phyloP scores from a whole-genome alignment of 2,329 filamentous ascomycete species.

The Colletotrichum eleusines region DNA sequence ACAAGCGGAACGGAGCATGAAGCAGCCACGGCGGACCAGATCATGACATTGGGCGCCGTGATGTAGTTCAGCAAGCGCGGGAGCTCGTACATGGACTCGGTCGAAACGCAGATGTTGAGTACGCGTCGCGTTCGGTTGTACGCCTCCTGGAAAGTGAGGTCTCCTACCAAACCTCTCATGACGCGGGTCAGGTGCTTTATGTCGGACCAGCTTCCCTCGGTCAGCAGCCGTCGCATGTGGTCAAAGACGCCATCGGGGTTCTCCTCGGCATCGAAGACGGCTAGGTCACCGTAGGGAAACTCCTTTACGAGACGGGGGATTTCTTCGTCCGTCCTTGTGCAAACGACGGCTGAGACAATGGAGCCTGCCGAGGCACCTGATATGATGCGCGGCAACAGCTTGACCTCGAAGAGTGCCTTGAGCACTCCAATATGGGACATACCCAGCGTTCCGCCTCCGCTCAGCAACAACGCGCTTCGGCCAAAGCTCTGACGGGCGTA shows the following conservation, averaged over 20 bases:
- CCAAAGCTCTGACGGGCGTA: conserved; percentile 84
- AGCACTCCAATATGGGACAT: conserved; percentile 93
- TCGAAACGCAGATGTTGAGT: conserved; percentile 93
- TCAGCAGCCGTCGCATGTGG: conserved; percentile 79
- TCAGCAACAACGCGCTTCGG: conserved; percentile 84
- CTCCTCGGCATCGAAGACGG: conserved; percentile 78
- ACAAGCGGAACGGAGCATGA: conserved; percentile 93
- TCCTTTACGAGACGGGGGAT: conserved; percentile 75
- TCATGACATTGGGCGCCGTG: conserved; percentile 92
- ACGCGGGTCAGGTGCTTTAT: conserved; percentile 84
- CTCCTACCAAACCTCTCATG: conserved; percentile 83
- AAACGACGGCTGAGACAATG: conserved; percentile 85
- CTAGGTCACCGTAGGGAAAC: conserved; percentile 84
- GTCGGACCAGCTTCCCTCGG: conserved; percentile 87
- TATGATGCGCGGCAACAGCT: conserved; percentile 85
- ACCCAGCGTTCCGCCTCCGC: conserved; percentile 88
- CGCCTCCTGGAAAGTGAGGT: conserved; percentile 94
- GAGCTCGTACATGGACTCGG: conserved; percentile 86
- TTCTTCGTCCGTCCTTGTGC: conserved; percentile 82
- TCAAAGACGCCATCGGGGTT: conserved; percentile 72
- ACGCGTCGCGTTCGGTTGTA: conserved; percentile 95
- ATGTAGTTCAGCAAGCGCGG: conserved; percentile 91
- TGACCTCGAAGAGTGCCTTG: conserved; percentile 81
- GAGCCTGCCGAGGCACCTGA: conserved; percentile 90
- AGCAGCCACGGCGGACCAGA: conserved; percentile 96